Percentiles rank a stretch among this genome's conserved stretches.
These are phyloP conservation scores for Neodidymelliopsis sp. DNA, from an alignment of 2,329 filamentous ascomycete genomes.

Conservation along the genomic window DNA sequence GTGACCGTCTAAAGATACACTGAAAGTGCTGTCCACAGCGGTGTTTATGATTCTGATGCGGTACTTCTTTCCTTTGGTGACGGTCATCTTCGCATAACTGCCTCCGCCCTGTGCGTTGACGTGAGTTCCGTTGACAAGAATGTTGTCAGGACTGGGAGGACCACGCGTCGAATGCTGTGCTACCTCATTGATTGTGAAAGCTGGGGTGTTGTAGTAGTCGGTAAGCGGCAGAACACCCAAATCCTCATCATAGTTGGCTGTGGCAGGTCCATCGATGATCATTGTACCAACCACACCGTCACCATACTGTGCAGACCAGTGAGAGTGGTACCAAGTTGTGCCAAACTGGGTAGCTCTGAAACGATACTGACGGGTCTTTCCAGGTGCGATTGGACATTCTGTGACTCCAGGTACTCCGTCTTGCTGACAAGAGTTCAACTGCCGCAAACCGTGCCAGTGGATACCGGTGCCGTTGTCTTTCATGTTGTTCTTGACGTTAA, in stretches of 20 bases:
- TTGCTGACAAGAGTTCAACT: conserved; percentile 50
- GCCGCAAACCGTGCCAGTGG: conserved; percentile 60
- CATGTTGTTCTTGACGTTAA: conserved; percentile 51
- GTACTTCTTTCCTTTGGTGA: conserved; percentile 58
- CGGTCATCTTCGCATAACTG: conserved; percentile 44
- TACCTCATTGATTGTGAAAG: conserved; percentile 40
- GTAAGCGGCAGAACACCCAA: conserved; percentile 65
- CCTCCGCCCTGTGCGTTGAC: conserved; percentile 52
- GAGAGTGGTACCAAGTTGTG: conserved; percentile 55
- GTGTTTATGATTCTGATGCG: conserved; percentile 67
- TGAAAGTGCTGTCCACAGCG: conserved; percentile 42
- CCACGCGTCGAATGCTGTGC: conserved; percentile 42
- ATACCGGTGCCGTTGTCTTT: conserved; percentile 58
- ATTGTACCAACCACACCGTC: conserved; percentile 53
- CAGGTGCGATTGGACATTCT: conserved; percentile 73
- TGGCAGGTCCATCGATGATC: conserved; percentile 53
- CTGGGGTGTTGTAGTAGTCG: conserved; percentile 66
- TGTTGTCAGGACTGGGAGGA: conserved; percentile 54
- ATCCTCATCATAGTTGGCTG: conserved; percentile 63
- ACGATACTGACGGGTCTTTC: conserved; percentile 63
- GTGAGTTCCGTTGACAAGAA: conserved; percentile 64
- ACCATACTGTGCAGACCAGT: conserved; percentile 54
- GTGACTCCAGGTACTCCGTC: conserved; percentile 62
- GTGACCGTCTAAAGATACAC: conserved; percentile 50
- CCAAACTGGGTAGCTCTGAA: conserved; percentile 62